A percentile compares a stretch with the other conserved stretches of the same genome.
phyloP scores from a whole-genome alignment of 306 rosid genomes.

The Herpetospermum pedunculosum region DNA sequence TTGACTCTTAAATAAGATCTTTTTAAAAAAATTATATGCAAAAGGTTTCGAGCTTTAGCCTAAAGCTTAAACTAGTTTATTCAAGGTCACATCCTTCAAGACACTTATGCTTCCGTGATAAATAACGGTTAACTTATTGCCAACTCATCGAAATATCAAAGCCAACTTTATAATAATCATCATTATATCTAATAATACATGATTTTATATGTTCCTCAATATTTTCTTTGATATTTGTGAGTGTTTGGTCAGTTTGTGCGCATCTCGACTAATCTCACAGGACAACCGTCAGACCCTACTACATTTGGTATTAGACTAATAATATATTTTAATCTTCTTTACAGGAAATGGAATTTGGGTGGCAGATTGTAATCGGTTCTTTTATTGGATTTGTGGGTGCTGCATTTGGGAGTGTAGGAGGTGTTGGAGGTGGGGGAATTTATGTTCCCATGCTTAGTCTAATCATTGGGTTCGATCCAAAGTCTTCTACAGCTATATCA shows the following conservation, averaged over 20 bases:
- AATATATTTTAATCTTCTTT: neutral
- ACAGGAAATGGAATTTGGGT: constrained; percentile 82
- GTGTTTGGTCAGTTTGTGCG: no score
- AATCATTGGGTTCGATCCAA: constrained; percentile 79
- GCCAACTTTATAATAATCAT: neutral
- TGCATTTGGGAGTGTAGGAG: constrained; percentile 93
- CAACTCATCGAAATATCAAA: neutral
- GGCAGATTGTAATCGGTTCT: constrained; percentile 57
- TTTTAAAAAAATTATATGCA: neutral
- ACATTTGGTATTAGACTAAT: no score
- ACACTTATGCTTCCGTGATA: neutral
- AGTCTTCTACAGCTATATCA: constrained; percentile 89
- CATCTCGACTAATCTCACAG: no score
- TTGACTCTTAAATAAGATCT: neutral
- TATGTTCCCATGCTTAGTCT: constrained; percentile 93
- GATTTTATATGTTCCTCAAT: no score
- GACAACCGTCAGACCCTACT: no score
- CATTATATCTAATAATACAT: neutral
- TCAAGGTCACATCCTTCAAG: neutral
- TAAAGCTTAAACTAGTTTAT: neutral
- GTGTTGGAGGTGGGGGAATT: constrained; percentile 97
- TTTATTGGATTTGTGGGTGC: constrained; percentile 81
- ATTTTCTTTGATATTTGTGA: no score
- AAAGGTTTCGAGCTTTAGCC: neutral
- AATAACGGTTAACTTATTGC: neutral